Base-by-base conservation (phyloP, 2,329 filamentous ascomycete species). In the Knufia petricola region DNA sequence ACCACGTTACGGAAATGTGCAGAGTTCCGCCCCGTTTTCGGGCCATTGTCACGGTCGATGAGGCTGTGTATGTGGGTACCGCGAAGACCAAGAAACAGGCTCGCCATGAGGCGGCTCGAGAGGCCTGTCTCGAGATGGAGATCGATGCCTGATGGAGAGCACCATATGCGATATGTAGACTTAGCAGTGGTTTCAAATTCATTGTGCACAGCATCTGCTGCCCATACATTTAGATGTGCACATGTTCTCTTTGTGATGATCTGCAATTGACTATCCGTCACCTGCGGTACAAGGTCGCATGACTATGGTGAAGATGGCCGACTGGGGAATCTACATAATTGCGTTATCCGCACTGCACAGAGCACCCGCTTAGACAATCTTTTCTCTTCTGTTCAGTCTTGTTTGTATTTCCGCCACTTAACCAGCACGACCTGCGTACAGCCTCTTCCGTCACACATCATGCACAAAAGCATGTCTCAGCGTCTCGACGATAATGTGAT, bases 71-170 rank as follows among this genome's bases (percentile, higher is more conserved):
- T 41, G 38, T 21, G 12, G 38, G 38, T 24, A 41, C 38, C 12
- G 38, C 17, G 17, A 21, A 20, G 21, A 41, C 38, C 21, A 41
- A 41, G 38, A 41, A 41, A 20, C 17, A 41, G 19, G 38, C 38
- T 13, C 15, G 21, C 17, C 38, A 41, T 41, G 17, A 41, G 21
- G 38, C 38, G 17, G 15, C 38, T 20, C 12, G 19, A 24, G 38
- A 41, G 19, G 38, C 38, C 21, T 41, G 38, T 37, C 17, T 37
- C 13, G 34, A 37, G 34, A 37, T 37, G 34, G 34, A 37, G 13
- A 37, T 37, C 17, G 34, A 37, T 15, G 34, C 34, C 17, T 37
- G 17, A 37, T 37, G 34, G 34, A 37, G 26, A 28, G 26, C 26
- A 37, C 17, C 34, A 20, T 37, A 20, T 20, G 17, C 17, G 34